phyloP scores from a whole-genome alignment of 202 grass and related monocot genomes.

The Hordeum pubiflorum region DNA sequence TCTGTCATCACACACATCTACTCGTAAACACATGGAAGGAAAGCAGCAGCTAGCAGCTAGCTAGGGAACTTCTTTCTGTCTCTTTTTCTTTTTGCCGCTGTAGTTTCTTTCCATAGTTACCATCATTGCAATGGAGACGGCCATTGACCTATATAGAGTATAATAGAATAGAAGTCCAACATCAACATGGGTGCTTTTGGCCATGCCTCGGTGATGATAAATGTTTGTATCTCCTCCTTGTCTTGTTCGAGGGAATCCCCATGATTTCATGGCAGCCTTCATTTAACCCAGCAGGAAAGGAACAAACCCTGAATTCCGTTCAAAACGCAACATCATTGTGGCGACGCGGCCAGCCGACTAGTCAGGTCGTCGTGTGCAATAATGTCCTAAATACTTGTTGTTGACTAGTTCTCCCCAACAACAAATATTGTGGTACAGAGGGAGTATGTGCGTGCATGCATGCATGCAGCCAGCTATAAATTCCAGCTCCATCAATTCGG shows the following conservation, averaged over 20 bases:
- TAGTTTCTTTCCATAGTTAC: not conserved
- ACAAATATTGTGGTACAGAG: too few species aligned
- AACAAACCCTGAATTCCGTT: not conserved
- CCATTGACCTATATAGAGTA: not conserved
- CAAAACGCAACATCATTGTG: conserved; percentile 24
- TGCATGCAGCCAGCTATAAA: not conserved
- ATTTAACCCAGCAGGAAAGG: not conserved
- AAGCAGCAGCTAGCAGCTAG: not conserved
- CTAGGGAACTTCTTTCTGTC: not conserved
- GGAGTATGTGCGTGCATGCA: not conserved
- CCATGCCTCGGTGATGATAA: conserved; percentile 8
- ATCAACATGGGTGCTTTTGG: not conserved
- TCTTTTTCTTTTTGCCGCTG: not conserved
- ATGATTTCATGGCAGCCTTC: conserved; percentile 45
- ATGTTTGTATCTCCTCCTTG: conserved; percentile 24
- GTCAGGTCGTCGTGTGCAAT: not conserved
- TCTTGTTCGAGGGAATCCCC: conserved; percentile 37
- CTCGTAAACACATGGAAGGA: not conserved
- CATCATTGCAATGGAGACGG: conserved; percentile 24
- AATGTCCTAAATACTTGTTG: too few species aligned
- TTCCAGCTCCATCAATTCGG: not conserved
- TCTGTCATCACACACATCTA: not conserved
- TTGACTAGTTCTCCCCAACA: too few species aligned
- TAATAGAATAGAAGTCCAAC: not conserved
- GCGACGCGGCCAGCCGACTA: not conserved